Base-by-base conservation (phyloP, 257 asterid genomes). In the Lantana camara region DNA sequence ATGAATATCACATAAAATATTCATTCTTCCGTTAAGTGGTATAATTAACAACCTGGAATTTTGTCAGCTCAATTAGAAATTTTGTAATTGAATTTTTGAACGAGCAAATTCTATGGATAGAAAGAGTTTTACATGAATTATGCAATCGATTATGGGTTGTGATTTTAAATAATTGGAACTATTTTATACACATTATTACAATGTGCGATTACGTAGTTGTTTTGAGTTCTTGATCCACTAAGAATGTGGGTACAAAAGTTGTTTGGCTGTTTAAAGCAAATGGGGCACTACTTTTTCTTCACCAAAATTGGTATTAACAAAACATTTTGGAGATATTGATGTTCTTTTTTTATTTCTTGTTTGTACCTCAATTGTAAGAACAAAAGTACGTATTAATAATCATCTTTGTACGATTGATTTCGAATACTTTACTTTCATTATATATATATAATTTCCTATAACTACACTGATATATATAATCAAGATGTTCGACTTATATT, bases 161-260 rank as follows among this genome's bases (percentile, higher is more conserved):
- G 32, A 67, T 58, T 52, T 68, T 72, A 64, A 51, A 72, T 69
- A 32, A 67, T 72, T 60, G 21, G 35, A 41, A 49, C 45, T 58
- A 66, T 58, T 71, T 70, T 74, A 70, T 68, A 57, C 58, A 51
- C 57, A 64, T 73, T 61, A 22, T 6, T 10, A 21, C 14, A 24
- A 15, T 69, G 46, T 64, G 38, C 50, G 65, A 60, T 57, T 69
- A 17, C 72, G 70, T 74, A 62, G 45, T 52, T 63, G 53, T 54
- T 55, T 5, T 32, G 46, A 53, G 54, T 44, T 62, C 61, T 77
- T 60, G 57, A 60, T 66, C 83, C 80, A 77, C 83, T 74, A 52
- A 64, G 41, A 74, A 56, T 52, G 73, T 69, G 55, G 74, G 56
- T 64, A 23, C 21, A 69, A 70, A 70, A 73, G 78, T 66, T 70